These are phyloP conservation scores for Sporobolomyces pararoseus DNA, from an alignment of 768 basidiomycete genomes.

Conservation along the genomic window DNA sequence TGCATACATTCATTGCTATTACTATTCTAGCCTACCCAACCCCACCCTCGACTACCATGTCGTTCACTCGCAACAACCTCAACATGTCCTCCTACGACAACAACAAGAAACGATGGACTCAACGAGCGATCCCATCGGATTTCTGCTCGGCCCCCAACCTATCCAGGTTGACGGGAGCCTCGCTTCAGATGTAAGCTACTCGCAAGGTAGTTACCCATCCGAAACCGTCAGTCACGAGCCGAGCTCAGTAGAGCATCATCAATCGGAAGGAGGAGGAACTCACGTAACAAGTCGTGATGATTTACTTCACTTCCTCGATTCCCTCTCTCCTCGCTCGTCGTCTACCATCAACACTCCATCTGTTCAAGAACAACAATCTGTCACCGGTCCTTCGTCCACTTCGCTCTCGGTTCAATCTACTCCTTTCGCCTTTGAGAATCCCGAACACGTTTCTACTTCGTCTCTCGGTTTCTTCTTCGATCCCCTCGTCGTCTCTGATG, in stretches of 20 bases:
- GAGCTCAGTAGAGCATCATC: too few species aligned
- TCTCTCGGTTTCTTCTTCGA: neutral
- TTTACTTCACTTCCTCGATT: conserved; percentile 22
- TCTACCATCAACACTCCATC: neutral
- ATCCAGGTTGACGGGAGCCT: conserved; percentile 2
- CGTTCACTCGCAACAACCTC: neutral
- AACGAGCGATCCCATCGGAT: conserved; percentile 8
- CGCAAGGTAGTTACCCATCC: neutral
- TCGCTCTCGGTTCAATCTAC: conserved; percentile 17
- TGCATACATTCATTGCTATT: neutral
- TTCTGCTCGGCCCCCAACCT: conserved; percentile 14
- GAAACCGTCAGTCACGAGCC: neutral
- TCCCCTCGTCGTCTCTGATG: neutral
- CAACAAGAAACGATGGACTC: neutral
- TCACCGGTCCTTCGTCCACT: conserved; percentile 13
- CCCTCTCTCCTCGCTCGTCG: neutral
- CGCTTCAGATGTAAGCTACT: neutral
- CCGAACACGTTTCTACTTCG: neutral
- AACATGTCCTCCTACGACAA: neutral
- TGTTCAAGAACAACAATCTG: neutral
- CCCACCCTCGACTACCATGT: conserved; percentile 16
- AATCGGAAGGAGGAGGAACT: too few species aligned
- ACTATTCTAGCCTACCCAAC: neutral
- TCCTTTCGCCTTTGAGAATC: neutral
- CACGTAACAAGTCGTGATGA: neutral